phyloP scores from a whole-genome alignment of 805 yeast species.

The Zygosaccharomyces rouxii region DNA sequence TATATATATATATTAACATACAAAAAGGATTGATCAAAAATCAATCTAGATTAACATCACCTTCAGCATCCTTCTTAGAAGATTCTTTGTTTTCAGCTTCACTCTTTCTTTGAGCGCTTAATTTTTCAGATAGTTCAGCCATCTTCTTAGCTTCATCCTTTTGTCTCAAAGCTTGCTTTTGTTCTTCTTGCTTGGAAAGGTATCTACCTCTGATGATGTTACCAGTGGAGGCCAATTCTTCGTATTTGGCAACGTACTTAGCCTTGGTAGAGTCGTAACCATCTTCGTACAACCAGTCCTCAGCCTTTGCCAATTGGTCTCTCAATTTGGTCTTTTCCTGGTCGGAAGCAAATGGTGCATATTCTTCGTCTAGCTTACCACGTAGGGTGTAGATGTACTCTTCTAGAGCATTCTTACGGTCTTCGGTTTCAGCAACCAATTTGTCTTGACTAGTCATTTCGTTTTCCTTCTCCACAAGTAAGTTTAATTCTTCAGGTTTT shows the following conservation, averaged over 20 bases:
- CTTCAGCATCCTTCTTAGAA: slow-evolving; percentile 36
- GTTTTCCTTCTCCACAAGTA: slow-evolving; percentile 75
- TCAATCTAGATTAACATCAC: slow-evolving; percentile 39
- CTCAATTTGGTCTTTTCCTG: slow-evolving; percentile 80
- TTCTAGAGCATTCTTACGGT: slow-evolving; percentile 95
- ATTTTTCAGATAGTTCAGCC: slow-evolving; percentile 76
- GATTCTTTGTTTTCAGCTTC: slow-evolving; percentile 35
- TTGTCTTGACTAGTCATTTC: slow-evolving; percentile 85
- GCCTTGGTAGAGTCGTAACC: slow-evolving; percentile 97
- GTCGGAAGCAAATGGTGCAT: slow-evolving; percentile 81
- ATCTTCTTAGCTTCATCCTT: slow-evolving; percentile 84
- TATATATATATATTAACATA: slow-evolving; percentile 1
- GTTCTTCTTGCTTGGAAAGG: slow-evolving; percentile 90
- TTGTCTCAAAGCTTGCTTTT: slow-evolving; percentile 80
- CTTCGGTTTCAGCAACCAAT: slow-evolving; percentile 97
- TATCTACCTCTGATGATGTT: slow-evolving; percentile 95
- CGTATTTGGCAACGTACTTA: slow-evolving; percentile 94
- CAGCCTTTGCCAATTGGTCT: slow-evolving; percentile 74
- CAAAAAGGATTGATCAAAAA: not conserved
- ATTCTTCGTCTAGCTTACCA: slow-evolving; percentile 91
- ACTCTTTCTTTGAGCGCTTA: slow-evolving; percentile 73
- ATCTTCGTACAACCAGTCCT: slow-evolving; percentile 97
- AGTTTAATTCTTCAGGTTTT: slow-evolving; percentile 50
- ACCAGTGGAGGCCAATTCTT: slow-evolving; percentile 92
- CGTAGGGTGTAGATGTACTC: slow-evolving; percentile 97